Percentiles rank a stretch among this genome's conserved stretches.
These are phyloP conservation scores for Amphirosellinia nigrospora DNA, from an alignment of 495 filamentous ascomycete genomes.

Conservation along the genomic window DNA sequence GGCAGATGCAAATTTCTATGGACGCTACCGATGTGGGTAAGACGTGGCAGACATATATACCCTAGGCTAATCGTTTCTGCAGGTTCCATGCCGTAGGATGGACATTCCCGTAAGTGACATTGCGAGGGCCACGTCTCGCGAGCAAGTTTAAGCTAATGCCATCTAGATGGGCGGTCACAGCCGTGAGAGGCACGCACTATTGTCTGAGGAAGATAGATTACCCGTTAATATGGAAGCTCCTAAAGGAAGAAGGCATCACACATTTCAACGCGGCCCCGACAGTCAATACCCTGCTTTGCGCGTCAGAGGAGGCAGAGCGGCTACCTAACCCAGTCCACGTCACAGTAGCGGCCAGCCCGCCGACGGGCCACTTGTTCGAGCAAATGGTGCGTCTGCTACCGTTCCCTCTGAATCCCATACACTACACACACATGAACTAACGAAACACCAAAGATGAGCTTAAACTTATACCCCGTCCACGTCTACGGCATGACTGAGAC, in stretches of 20 bases:
- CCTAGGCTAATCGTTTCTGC: constrained; percentile 24
- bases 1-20: constrained; percentile 84
- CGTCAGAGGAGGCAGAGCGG: constrained; percentile 68
- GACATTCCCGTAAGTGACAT: constrained; percentile 65
- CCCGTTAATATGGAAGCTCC: constrained; percentile 82
- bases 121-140: not conserved
- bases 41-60: not conserved
- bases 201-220: constrained; percentile 96
- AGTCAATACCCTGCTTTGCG: constrained; percentile 92
- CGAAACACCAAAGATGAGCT: constrained; percentile 40
- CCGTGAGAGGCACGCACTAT: constrained; percentile 91
- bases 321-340: constrained; percentile 78
- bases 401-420: not conserved
- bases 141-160: constrained; percentile 45
- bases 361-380: constrained; percentile 86
- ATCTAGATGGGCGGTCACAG: constrained; percentile 78
- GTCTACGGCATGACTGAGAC: constrained; percentile 96
- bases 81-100: constrained; percentile 91
- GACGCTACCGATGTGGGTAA: constrained; percentile 81
- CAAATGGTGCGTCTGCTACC: constrained; percentile 67
- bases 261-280: constrained; percentile 97
- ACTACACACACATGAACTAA: not conserved
- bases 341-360: constrained; percentile 91
- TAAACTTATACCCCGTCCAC: constrained; percentile 92
- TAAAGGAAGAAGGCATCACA: constrained; percentile 84